These are phyloP conservation scores for Gliomastix tumulicola DNA, from an alignment of 2,329 filamentous ascomycete species.

Conservation along the genomic window DNA sequence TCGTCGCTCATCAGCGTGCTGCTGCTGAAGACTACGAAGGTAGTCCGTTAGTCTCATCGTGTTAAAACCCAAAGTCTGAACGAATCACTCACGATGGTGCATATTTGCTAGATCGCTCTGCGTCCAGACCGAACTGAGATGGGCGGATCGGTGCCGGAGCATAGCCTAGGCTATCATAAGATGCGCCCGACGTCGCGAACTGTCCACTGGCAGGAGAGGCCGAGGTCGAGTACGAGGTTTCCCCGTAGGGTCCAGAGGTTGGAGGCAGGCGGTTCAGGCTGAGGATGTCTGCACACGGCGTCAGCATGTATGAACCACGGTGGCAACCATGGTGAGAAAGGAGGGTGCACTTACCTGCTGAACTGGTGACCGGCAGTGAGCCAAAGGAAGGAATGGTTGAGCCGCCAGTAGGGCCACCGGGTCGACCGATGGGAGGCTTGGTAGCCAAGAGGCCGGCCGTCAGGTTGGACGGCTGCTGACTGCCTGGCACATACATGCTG, in stretches of 20 bases:
- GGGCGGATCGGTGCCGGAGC: conserved; percentile 57
- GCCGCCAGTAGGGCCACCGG: conserved; percentile 51
- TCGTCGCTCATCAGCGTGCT: conserved; percentile 42
- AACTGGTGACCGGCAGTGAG: conserved; percentile 65
- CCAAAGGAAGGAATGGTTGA: conserved; percentile 63
- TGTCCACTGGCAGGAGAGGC: conserved; percentile 60
- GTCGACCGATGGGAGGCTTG: conserved; percentile 41
- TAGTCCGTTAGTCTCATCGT: too few species aligned
- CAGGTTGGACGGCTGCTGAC: conserved; percentile 34
- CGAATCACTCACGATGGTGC: conserved; percentile 84
- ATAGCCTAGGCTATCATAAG: conserved; percentile 74
- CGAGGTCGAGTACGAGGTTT: conserved; percentile 59
- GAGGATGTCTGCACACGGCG: conserved; percentile 54
- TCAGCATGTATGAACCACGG: conserved; percentile 20
- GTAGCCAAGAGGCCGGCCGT: conserved; percentile 45
- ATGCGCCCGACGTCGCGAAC: conserved; percentile 57
- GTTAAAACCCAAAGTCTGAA: too few species aligned
- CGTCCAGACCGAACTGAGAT: conserved; percentile 44
- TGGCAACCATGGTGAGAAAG: conserved; percentile 45
- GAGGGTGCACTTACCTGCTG: conserved; percentile 59
- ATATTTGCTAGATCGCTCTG: conserved; percentile 57
- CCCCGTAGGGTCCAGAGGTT: conserved; percentile 61
- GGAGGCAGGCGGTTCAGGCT: conserved; percentile 57
- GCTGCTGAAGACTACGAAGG: conserved; percentile 3
- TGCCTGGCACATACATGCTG: conserved; percentile 58